Conservation (phyloP, 352 stramenopile genomes). For the Halophytophthora polymorphica region DNA sequence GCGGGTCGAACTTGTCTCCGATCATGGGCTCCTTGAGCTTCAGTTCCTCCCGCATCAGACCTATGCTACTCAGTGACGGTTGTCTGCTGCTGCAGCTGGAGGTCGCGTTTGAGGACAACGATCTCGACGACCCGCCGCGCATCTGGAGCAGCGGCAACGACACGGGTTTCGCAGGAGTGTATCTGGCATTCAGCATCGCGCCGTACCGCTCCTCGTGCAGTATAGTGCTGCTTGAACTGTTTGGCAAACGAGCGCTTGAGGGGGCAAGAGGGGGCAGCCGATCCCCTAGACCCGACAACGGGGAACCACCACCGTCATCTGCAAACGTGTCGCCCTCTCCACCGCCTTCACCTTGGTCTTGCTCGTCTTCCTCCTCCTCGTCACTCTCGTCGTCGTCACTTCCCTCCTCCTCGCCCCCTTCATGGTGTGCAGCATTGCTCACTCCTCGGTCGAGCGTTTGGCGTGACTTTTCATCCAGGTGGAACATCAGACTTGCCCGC, state of each 20-base stretch:
- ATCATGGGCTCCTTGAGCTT: slow-evolving; percentile 59
- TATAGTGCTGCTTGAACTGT: slow-evolving; percentile 6
- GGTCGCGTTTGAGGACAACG: slow-evolving; percentile 7
- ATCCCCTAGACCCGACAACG: not conserved
- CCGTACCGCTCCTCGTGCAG: not conserved
- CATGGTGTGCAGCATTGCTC: slow-evolving; percentile 3
- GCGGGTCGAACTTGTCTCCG: slow-evolving; percentile 40
- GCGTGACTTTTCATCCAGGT: slow-evolving; percentile 32
- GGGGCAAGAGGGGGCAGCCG: slow-evolving; percentile 18
- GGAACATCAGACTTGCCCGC: slow-evolving; percentile 33
- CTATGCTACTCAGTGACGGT: slow-evolving; percentile 7
- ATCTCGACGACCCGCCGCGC: slow-evolving; percentile 17
- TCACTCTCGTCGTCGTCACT: slow-evolving; percentile 11
- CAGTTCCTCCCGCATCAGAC: slow-evolving; percentile 48
- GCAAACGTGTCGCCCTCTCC: slow-evolving; percentile 2
- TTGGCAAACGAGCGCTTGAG: slow-evolving; percentile 9
- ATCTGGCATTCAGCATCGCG: not conserved
- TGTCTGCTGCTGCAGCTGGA: slow-evolving; percentile 13
- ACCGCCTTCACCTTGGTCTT: slow-evolving; percentile 3
- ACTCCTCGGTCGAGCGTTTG: slow-evolving; percentile 13
- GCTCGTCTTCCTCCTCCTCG: not conserved
- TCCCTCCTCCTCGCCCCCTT: slow-evolving; percentile 16
- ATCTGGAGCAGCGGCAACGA: slow-evolving; percentile 22
- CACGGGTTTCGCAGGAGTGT: slow-evolving; percentile 8
- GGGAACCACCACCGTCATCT: not conserved